Evolutionary conservation across 495 filamentous ascomycete genomes (phyloP).

Genomic region (Durotheca rogersii): DNA sequence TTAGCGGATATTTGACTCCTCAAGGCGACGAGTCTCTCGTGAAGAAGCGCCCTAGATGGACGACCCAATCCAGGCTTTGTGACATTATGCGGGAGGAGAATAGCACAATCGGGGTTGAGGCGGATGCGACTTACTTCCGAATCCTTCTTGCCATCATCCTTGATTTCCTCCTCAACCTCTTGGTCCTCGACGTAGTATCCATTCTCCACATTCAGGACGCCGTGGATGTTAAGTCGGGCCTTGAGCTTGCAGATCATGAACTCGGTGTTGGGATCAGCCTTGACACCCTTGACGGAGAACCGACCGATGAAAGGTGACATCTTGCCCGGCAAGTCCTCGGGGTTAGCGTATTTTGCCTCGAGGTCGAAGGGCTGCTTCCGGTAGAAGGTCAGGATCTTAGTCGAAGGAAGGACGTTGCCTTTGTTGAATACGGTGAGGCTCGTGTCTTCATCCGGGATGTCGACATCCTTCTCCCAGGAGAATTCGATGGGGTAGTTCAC

Average conservation of each 20-base stretch:
- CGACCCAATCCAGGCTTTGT: no score
- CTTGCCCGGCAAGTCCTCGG: constrained; percentile 87
- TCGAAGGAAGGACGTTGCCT: constrained; percentile 96
- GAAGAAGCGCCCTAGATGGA: no score
- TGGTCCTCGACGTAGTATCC: constrained; percentile 98
- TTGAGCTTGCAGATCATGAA: constrained; percentile 99
- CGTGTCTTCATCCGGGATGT: constrained; percentile 98
- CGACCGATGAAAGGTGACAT: constrained; percentile 91
- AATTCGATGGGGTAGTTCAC: constrained; percentile 99
- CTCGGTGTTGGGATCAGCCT: constrained; percentile 81
- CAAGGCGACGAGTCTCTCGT: not conserved
- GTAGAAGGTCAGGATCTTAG: constrained; percentile 99
- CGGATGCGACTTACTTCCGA: constrained; percentile 62
- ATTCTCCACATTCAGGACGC: constrained; percentile 92
- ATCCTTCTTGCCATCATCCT: constrained; percentile 68
- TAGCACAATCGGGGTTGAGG: not conserved
- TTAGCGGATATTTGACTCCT: constrained; percentile 5
- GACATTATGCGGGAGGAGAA: no score
- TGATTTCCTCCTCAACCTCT: constrained; percentile 92
- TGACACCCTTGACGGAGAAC: constrained; percentile 90
- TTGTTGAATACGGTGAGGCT: constrained; percentile 96
- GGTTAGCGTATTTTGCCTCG: constrained; percentile 89
- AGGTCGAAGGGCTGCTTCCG: constrained; percentile 96
- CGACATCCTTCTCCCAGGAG: constrained; percentile 97
- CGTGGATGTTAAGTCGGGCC: constrained; percentile 94